Evolutionary conservation across 129 eudicot species (phyloP).

Genomic region (Smallanthus sonchifolius): DNA sequence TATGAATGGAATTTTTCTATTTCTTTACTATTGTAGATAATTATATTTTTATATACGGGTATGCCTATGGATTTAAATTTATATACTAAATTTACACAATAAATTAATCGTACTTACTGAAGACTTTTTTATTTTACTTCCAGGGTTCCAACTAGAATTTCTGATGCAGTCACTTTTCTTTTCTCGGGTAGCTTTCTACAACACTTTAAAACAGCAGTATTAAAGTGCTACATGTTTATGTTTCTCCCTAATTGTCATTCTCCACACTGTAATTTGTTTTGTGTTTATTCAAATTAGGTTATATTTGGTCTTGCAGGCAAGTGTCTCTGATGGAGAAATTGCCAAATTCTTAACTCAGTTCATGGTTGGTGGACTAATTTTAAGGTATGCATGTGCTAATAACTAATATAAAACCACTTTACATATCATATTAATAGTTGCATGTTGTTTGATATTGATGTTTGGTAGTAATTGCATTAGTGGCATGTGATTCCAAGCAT

Average conservation of each 20-base stretch:
- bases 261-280: neutral
- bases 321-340: conserved; percentile 72
- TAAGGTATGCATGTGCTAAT: conserved; percentile 45
- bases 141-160: conserved; percentile 90
- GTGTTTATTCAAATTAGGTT: conserved; percentile 6
- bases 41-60: conserved; percentile 1
- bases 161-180: conserved; percentile 83
- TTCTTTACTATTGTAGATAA: conserved; percentile 1
- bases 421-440: neutral
- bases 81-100: neutral
- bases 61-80: neutral
- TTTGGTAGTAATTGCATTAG: neutral
- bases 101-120: conserved; percentile 11
- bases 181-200: conserved; percentile 62
- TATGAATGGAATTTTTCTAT: neutral
- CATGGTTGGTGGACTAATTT: conserved; percentile 66
- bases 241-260: neutral
- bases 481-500: neutral
- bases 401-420: neutral
- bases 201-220: neutral
- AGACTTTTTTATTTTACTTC: conserved; percentile 27
- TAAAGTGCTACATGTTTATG: neutral
- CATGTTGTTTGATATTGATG: conserved; percentile 1
- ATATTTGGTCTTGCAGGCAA: conserved; percentile 53
- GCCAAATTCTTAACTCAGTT: conserved; percentile 62